Base-by-base conservation (phyloP, 2,329 filamentous ascomycete species). In the Monilinia laxa region DNA sequence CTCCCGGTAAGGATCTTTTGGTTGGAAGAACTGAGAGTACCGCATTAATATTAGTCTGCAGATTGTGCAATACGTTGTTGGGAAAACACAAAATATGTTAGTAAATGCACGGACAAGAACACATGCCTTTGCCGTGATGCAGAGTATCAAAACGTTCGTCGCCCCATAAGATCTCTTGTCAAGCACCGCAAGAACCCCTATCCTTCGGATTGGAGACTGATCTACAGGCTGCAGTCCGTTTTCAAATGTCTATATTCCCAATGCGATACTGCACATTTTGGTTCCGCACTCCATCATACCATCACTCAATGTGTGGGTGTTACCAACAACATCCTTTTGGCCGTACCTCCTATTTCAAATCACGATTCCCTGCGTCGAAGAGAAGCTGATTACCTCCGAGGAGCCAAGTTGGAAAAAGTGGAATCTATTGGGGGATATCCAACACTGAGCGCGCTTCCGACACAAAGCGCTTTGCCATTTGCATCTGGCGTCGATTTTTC, bases 221-320 rank as follows among this genome's bases (percentile, higher is more conserved):
- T 28, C 10, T 23, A 23, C 25, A 23, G 14, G 53, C n/a, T 45
- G 28, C 60, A 78, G 76, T 74, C 72, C 16, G 72, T 78, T 47
- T 76, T 73, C 57, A 76, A 77, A 67, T 78, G 76, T 64, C 69
- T 78, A 23, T 77, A 78, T 67, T 77, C 77, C 7, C 77, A 78
- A 67, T 78, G 77, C 60, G 73, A 75, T 55, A 77, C 75, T 20
- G 68, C 70, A 55, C 72, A 76, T 51, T 78, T 77, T 63, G 74
- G 73, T 23, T 68, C 71, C 25, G 77, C 77, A 16, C 71, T 78
- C 28, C 76, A 78, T 67, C 69, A 76, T 65, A 70, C 73, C 20
- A 73, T 77, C 10, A 70, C 71, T 49, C 71, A 72, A 68, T 78
- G 77, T 66, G 70, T 71, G 52, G 70, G 65, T 23, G 62, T 68